Conservation (phyloP, 177 flowering plant genomes). For the Vitis hybrid region DNA sequence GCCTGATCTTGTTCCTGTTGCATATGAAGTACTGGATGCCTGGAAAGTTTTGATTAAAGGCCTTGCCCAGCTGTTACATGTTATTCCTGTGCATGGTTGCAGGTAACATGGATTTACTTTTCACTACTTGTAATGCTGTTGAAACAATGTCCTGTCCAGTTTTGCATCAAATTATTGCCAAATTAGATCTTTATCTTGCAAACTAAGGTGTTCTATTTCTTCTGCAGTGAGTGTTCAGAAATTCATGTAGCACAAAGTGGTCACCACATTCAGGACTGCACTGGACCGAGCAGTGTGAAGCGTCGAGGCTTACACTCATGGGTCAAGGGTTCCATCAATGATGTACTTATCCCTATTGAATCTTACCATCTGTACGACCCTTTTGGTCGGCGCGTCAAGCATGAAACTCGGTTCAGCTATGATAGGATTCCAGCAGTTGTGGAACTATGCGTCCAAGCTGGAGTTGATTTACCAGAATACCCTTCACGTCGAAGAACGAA, state of each 20-base stretch:
- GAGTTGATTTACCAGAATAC: conserved; percentile 80
- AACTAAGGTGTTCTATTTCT: neutral
- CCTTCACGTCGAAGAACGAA: conserved; percentile 78
- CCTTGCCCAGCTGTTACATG: conserved; percentile 74
- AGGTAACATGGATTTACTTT: conserved; percentile 41
- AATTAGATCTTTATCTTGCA: no score
- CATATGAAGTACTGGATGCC: conserved; percentile 75
- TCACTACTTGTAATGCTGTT: neutral
- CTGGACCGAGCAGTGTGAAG: conserved; percentile 40
- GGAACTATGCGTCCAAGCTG: conserved; percentile 96
- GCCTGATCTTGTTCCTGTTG: conserved; percentile 77
- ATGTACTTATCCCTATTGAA: conserved; percentile 74
- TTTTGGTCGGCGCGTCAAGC: conserved; percentile 79
- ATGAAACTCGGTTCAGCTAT: conserved; percentile 75
- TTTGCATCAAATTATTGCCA: no score
- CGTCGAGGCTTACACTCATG: conserved; percentile 71
- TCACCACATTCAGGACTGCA: conserved; percentile 72
- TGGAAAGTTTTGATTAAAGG: conserved; percentile 86
- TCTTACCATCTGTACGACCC: conserved; percentile 95
- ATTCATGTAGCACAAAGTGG: conserved; percentile 72
- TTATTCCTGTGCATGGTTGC: conserved; percentile 86
- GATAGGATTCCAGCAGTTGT: conserved; percentile 95
- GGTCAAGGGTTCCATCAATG: conserved; percentile 84
- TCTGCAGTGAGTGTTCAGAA: conserved; percentile 75
- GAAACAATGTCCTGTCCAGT: neutral